These are phyloP conservation scores for Evansstolkia leycettana DNA, from an alignment of 495 filamentous ascomycete species.

Conservation along the genomic window DNA sequence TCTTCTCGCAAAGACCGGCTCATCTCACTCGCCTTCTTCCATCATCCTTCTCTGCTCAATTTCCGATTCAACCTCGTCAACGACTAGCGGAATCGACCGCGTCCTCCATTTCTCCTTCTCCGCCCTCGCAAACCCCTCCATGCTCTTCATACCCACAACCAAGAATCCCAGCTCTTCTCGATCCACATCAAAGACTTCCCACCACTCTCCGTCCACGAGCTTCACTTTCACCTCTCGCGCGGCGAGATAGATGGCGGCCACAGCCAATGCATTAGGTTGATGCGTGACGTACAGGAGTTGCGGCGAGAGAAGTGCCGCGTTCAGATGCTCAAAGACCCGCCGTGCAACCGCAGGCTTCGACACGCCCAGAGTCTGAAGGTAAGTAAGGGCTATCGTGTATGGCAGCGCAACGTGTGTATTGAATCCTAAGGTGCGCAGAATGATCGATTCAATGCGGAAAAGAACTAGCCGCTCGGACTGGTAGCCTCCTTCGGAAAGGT, in stretches of 20 bases:
- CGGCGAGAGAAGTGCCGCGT: conserved; percentile 70
- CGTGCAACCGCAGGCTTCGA: conserved; percentile 38
- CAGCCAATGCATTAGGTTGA: conserved; percentile 75
- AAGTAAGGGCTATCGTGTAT: conserved; percentile 81
- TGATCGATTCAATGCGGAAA: conserved; percentile 56
- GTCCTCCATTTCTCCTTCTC: conserved; percentile 39
- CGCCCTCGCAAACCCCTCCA: conserved; percentile 53
- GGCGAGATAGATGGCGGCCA: conserved; percentile 80
- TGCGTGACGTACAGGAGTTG: conserved; percentile 86
- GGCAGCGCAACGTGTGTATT: conserved; percentile 74
- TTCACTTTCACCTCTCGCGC: conserved; percentile 66
- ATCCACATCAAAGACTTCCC: conserved; percentile 98
- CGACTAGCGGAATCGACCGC: conserved; percentile 26
- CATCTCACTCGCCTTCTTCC: conserved; percentile 33
- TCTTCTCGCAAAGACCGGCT: too few species aligned
- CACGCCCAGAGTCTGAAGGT: conserved; percentile 75
- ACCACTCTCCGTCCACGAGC: conserved; percentile 78
- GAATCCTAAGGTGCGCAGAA: conserved; percentile 67
- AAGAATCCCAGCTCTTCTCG: conserved; percentile 90
- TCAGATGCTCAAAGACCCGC: conserved; percentile 63
- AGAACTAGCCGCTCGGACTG: conserved; percentile 47
- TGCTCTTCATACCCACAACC: conserved; percentile 73
- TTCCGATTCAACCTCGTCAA: conserved; percentile 46
- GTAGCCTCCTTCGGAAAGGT: conserved; percentile 64
- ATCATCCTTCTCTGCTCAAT: conserved; percentile 47